phyloP scores from a whole-genome alignment of 257 asterid genomes.

The Solanum phureja region DNA sequence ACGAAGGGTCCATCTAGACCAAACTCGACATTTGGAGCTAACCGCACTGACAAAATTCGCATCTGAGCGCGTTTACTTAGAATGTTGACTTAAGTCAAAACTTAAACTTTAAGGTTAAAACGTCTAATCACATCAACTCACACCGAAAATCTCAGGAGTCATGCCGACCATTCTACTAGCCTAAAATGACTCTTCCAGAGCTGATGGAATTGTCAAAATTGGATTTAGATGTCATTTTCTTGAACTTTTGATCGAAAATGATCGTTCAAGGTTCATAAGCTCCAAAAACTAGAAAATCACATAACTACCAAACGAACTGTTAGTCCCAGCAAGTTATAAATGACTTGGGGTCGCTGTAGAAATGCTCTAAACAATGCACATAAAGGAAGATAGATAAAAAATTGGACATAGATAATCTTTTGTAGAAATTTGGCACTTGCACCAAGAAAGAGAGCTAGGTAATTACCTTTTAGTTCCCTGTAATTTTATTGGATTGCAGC shows the following conservation, averaged over 20 bases:
- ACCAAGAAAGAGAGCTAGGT: not conserved
- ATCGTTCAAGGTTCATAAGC: too few relatives aligned
- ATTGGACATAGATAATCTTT: not conserved
- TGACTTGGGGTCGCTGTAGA: not conserved
- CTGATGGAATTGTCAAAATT: too few relatives aligned
- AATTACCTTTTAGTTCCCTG: not conserved
- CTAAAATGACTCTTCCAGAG: not conserved
- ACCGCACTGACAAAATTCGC: accelerated
- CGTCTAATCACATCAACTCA: not conserved
- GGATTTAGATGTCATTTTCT: too few relatives aligned
- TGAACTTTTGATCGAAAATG: too few relatives aligned
- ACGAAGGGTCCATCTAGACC: not conserved
- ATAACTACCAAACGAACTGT: too few relatives aligned
- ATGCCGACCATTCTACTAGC: not conserved
- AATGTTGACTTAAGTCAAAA: not conserved
- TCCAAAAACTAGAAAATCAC: too few relatives aligned
- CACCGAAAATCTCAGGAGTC: not conserved
- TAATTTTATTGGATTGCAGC: not conserved
- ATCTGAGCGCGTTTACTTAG: not conserved
- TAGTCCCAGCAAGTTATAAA: too few relatives aligned
- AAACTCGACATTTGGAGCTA: not conserved
- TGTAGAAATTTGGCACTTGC: not conserved
- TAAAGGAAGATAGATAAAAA: not conserved
- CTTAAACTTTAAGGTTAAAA: not conserved
- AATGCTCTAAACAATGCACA: too few relatives aligned